Evolutionary conservation across 192 early-diverging fungal species (phyloP).

Genomic region (Coemansia sp.): DNA sequence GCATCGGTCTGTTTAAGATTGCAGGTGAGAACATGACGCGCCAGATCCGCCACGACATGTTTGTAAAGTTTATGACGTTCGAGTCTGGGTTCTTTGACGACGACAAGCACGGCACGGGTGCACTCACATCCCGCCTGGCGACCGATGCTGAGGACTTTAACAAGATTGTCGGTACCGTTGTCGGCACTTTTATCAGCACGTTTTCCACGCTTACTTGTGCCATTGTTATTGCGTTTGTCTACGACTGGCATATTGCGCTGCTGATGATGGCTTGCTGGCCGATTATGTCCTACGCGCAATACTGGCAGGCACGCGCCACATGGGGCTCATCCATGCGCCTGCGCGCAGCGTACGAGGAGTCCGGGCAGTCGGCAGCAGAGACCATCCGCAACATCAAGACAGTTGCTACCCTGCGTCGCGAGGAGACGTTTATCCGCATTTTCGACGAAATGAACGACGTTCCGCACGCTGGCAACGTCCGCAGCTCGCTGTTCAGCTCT

Average conservation of each 20-base stretch:
- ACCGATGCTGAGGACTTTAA: conserved; percentile 63
- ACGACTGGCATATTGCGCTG: conserved; percentile 62
- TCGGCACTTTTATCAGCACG: conserved; percentile 31
- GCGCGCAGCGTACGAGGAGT: conserved; percentile 64
- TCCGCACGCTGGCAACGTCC: conserved; percentile 45
- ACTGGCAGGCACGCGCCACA: conserved; percentile 58
- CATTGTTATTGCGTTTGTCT: conserved; percentile 51
- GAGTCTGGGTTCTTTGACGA: conserved; percentile 76
- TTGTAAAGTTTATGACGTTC: conserved; percentile 65
- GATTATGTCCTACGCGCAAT: conserved; percentile 63
- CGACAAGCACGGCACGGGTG: conserved; percentile 66
- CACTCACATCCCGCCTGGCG: conserved; percentile 66
- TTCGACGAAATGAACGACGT: conserved; percentile 48
- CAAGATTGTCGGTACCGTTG: conserved; percentile 43
- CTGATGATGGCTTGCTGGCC: conserved; percentile 68
- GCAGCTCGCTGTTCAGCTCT: conserved; percentile 38
- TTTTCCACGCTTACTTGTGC: conserved; percentile 32
- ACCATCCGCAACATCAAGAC: conserved; percentile 82
- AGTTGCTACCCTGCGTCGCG: conserved; percentile 68
- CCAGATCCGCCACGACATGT: conserved; percentile 59
- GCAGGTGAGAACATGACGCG: conserved; percentile 64
- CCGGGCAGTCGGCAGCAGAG: conserved; percentile 77
- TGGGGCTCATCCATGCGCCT: conserved; percentile 49
- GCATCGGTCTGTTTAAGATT: conserved; percentile 57
- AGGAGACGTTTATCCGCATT: conserved; percentile 50